Percentiles rank a stretch among this genome's conserved stretches.
These are phyloP conservation scores for Benincasa hispida DNA, from an alignment of 306 rosid genomes.

Conservation along the genomic window DNA sequence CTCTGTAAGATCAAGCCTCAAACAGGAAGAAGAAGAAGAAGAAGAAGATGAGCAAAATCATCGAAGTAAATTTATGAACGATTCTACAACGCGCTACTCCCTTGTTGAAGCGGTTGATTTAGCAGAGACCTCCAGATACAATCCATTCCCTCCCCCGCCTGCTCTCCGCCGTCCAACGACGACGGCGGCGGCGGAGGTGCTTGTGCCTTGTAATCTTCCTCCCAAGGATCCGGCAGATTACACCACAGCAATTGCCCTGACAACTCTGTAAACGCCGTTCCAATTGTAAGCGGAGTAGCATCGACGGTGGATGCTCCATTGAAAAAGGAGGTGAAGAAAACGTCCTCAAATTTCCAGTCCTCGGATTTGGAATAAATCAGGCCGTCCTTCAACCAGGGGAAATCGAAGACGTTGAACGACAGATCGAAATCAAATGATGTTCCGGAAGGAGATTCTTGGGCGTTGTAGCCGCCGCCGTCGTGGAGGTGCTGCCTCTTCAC, in stretches of 20 bases:
- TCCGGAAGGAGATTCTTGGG: background rate
- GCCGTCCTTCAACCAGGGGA: conserved; percentile 90
- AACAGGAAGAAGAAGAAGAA: background rate
- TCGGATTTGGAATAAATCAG: conserved; percentile 38
- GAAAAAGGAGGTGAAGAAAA: conserved; percentile 29
- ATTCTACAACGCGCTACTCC: conserved; percentile 9
- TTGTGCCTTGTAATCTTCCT: conserved; percentile 24
- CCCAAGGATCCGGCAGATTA: conserved; percentile 19
- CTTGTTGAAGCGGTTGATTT: conserved; percentile 22
- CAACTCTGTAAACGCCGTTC: conserved; percentile 15
- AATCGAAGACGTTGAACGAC: conserved; percentile 59
- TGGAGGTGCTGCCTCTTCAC: background rate
- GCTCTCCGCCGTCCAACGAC: conserved; percentile 25
- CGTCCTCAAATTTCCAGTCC: conserved; percentile 46
- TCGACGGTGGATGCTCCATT: conserved; percentile 5
- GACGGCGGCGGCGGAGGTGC: conserved; percentile 6
- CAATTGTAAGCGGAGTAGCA: conserved; percentile 4
- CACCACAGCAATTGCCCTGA: conserved; percentile 22
- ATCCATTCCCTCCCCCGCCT: conserved; percentile 37
- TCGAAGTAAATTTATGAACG: background rate
- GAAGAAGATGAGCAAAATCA: background rate
- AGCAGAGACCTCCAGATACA: conserved; percentile 41
- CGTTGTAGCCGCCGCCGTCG: too few relatives aligned
- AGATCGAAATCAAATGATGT: background rate
- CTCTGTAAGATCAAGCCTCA: background rate